Evolutionary conservation across 352 stramenopile genomes (phyloP).

Genomic region (Plasmopara viticola): DNA sequence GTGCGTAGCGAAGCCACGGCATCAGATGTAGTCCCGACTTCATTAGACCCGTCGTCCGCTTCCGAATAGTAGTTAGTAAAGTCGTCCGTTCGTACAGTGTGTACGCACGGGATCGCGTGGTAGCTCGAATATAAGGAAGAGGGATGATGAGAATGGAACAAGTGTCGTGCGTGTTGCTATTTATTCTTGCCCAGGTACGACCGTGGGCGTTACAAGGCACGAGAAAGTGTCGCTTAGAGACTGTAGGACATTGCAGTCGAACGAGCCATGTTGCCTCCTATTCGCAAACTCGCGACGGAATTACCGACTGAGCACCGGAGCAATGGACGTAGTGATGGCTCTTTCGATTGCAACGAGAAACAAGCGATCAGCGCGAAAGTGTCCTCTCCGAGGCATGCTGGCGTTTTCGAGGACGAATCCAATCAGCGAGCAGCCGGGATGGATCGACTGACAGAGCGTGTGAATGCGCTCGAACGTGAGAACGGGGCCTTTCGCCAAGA

Average conservation of each 20-base stretch:
- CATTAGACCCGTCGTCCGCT: slow-evolving; percentile 8
- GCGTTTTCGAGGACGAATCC: background rate
- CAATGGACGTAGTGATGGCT: slow-evolving; percentile 4
- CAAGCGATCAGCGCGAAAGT: slow-evolving; percentile 1
- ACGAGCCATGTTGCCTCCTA: slow-evolving; percentile 38
- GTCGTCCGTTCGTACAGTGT: background rate
- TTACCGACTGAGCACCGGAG: slow-evolving; percentile 12
- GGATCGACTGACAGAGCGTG: slow-evolving; percentile 14
- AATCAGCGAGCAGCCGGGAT: background rate
- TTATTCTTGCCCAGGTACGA: slow-evolving; percentile 4
- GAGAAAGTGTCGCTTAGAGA: background rate
- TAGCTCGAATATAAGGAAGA: slow-evolving; percentile 26
- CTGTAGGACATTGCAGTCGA: background rate
- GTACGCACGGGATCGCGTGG: slow-evolving; percentile 1
- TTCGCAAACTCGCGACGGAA: slow-evolving; percentile 31
- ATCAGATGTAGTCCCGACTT: slow-evolving; percentile 14
- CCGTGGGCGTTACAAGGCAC: slow-evolving; percentile 11
- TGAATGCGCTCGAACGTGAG: slow-evolving; percentile 50
- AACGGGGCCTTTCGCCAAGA: slow-evolving; percentile 53
- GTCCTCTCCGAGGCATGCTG: no score
- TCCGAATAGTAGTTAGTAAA: slow-evolving; percentile 25
- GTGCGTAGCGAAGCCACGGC: slow-evolving; percentile 12
- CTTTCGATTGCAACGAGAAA: slow-evolving; percentile 14
- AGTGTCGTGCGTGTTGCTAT: background rate
- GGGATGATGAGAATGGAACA: slow-evolving; percentile 16